Evolutionary conservation across 1,284 basidiomycete species (phyloP), one percentile per base, ranked within the genome.

Genomic region (Omphalotus olearius): DNA sequence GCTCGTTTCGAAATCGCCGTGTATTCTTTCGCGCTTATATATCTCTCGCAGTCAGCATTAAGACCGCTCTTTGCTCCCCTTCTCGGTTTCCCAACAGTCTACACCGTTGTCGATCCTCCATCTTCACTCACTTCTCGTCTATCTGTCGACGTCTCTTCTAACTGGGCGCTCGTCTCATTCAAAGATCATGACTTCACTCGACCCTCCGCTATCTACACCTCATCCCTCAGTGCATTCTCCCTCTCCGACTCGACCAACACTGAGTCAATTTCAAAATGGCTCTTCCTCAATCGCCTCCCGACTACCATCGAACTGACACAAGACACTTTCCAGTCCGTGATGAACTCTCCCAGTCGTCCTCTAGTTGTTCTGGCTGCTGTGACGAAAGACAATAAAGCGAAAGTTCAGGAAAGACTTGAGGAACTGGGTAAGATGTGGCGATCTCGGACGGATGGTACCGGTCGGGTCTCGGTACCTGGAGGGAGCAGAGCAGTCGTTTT

Each of bases 301-400:
- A 80, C 80, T 1, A 68, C 81, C 2, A 62, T 82, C 14, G 85
- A 93, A 63, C 79, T 97, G 30, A 82, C 79, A 9, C 77, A 82
- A 35, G 82, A 83, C 49, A 84, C 83, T 4, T 93, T 93, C 75
- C 80, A 88, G 56, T 75, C 77, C 18, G 79, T 96, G 36, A 92
- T 96, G 90, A 85, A 87, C 53, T 83, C 85, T 2, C 78, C 83
- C 0, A 75, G 83, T 41, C 65, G 74, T 2, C 85, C 90, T 1
- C 75, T 93, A 13, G 89, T 96, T 3, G 85, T 94, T 4, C 76
- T 97, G 44, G 85, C 79, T 45, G 79, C 80, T 3, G 71, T 75
- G 11, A 69, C 70, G 0, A 55, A 58, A 0, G 62, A 62, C 0
- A 66, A 74, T 35, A 71, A 72, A 18, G 66, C 65, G 13, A 64